phyloP scores from a whole-genome alignment of 257 asterid genomes.

The Nicotiana sylvestris region DNA sequence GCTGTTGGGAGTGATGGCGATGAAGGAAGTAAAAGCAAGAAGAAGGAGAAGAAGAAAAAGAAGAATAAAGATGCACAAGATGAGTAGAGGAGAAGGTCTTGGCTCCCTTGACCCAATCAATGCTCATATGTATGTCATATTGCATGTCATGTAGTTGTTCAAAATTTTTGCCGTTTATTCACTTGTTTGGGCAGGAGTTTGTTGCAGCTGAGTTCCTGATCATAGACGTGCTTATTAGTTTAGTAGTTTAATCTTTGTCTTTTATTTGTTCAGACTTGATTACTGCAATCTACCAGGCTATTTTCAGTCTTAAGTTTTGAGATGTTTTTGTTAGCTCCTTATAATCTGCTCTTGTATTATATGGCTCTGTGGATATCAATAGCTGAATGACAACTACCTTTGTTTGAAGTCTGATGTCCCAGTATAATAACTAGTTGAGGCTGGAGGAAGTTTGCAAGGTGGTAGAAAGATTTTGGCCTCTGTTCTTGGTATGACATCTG shows the following conservation, averaged over 20 bases:
- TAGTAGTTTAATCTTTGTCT: neutral
- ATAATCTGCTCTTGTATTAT: neutral
- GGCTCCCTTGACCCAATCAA: conserved; percentile 7
- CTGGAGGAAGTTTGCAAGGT: neutral
- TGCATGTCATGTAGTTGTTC: conserved; percentile 18
- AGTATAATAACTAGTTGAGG: neutral
- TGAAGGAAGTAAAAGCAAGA: conserved; percentile 43
- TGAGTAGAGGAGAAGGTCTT: conserved; percentile 23
- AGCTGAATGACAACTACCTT: neutral
- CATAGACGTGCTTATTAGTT: conserved; percentile 11
- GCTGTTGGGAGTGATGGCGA: conserved; percentile 29
- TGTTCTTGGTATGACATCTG: neutral
- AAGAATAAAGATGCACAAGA: conserved; percentile 58
- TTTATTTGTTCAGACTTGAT: conserved; percentile 4
- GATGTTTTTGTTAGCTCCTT: neutral
- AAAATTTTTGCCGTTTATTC: conserved; percentile 3
- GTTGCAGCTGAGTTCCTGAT: conserved; percentile 6
- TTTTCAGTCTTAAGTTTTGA: neutral
- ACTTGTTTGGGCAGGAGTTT: conserved; percentile 10
- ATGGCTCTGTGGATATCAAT: neutral
- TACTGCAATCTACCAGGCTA: neutral
- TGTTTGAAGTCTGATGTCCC: neutral
- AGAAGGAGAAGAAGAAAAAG: conserved; percentile 71
- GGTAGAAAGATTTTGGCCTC: neutral
- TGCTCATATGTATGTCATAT: conserved; percentile 18